Conservation (phyloP, 2,329 filamentous ascomycete genomes). For the Phyllosticta ampelicida region DNA sequence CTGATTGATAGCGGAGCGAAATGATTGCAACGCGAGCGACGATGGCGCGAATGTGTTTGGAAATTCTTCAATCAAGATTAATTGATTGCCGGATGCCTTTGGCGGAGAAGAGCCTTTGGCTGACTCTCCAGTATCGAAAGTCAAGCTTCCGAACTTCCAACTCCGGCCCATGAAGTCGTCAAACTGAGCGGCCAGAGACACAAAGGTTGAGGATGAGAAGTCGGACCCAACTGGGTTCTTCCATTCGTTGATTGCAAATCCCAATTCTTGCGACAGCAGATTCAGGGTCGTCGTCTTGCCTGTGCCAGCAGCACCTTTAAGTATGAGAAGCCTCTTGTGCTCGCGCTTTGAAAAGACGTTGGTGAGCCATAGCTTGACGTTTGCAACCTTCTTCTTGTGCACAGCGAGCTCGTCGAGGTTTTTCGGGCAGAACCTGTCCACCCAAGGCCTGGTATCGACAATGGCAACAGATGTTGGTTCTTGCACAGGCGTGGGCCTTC, state of each 20-base stretch:
- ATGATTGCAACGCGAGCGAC: constrained; percentile 34
- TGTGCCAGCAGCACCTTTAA: constrained; percentile 84
- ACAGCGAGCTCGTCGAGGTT: constrained; percentile 79
- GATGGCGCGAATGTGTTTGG: constrained; percentile 38
- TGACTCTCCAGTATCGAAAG: neutral
- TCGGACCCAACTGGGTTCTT: constrained; percentile 63
- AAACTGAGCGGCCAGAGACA: constrained; percentile 69
- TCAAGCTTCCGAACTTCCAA: constrained; percentile 59
- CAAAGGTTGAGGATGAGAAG: constrained; percentile 49
- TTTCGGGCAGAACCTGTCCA: constrained; percentile 67
- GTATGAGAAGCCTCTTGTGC: constrained; percentile 61
- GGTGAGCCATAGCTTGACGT: constrained; percentile 75
- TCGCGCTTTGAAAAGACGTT: constrained; percentile 54
- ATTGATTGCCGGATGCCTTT: constrained; percentile 22
- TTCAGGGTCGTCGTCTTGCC: constrained; percentile 85
- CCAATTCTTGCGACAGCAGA: constrained; percentile 66
- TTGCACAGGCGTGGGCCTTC: constrained; percentile 20
- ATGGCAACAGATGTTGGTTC: constrained; percentile 15
- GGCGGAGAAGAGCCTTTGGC: constrained; percentile 3
- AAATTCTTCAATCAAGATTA: constrained; percentile 41
- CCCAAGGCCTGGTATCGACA: constrained; percentile 67
- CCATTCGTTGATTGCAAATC: constrained; percentile 77
- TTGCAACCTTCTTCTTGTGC: constrained; percentile 84
- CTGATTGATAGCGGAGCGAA: constrained; percentile 63
- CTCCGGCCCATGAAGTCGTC: constrained; percentile 82